A percentile compares a stretch with the other conserved stretches of the same genome.
Evolutionary conservation across 441 rosid genomes (phyloP).

Genomic region (Kokia cookei): DNA sequence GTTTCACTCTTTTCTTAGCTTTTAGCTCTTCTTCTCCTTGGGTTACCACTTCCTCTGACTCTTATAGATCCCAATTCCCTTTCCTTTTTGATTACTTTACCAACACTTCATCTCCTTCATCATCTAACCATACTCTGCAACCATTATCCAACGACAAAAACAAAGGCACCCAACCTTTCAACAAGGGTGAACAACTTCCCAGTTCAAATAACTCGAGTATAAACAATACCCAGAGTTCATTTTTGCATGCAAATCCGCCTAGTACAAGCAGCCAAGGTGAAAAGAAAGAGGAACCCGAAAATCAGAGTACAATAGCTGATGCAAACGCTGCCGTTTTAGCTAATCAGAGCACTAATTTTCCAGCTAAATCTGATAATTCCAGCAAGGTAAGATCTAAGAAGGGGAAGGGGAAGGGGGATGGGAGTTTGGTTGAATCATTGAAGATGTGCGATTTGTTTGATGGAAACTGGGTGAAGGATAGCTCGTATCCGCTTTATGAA

Average conservation of each 20-base stretch:
- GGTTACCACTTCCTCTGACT: slow-evolving; percentile 16
- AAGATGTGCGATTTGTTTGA: slow-evolving; percentile 72
- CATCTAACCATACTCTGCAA: slow-evolving; percentile 14
- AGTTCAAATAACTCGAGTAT: background rate
- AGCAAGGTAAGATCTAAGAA: slow-evolving; percentile 8
- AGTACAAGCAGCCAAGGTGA: background rate
- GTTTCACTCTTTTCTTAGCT: slow-evolving; percentile 58
- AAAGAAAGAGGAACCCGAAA: slow-evolving; percentile 13
- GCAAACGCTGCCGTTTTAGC: slow-evolving; percentile 8
- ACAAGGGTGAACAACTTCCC: slow-evolving; percentile 12
- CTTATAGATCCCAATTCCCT: slow-evolving; percentile 56
- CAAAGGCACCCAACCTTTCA: slow-evolving; percentile 1
- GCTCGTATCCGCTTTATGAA: slow-evolving; percentile 82
- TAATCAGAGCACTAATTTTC: slow-evolving; percentile 11
- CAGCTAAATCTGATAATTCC: slow-evolving; percentile 8
- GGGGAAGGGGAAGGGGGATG: slow-evolving; percentile 22
- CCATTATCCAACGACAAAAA: slow-evolving; percentile 8
- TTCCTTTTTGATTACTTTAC: slow-evolving; percentile 40
- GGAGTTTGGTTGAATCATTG: slow-evolving; percentile 28
- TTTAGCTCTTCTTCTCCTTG: slow-evolving; percentile 45
- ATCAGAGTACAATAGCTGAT: slow-evolving; percentile 20
- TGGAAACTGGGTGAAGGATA: slow-evolving; percentile 84
- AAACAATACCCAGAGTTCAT: slow-evolving; percentile 7
- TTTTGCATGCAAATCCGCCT: slow-evolving; percentile 11
- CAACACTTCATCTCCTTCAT: slow-evolving; percentile 14